phyloP scores from a whole-genome alignment of 352 stramenopile species.

The Phytopythium delawarense region DNA sequence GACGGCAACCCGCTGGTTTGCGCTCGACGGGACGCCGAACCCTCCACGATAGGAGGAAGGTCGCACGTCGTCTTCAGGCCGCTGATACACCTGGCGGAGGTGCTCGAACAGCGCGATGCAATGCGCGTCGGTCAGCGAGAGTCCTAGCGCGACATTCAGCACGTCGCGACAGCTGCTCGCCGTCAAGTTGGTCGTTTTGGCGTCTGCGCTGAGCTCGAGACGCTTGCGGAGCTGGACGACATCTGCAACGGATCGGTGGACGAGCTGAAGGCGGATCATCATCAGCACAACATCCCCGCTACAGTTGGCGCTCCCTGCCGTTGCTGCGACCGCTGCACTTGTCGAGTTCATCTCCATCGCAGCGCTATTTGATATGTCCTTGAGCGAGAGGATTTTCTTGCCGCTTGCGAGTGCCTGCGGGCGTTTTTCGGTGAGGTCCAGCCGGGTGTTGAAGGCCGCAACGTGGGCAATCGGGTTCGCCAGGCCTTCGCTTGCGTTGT shows the following conservation, averaged over 20 bases:
- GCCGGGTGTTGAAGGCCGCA: neutral
- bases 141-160: slow-evolving; percentile 29
- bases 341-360: slow-evolving; percentile 16
- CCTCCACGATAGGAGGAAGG: neutral
- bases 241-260: slow-evolving; percentile 37
- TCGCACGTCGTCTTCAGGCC: slow-evolving; percentile 13
- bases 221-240: slow-evolving; percentile 46
- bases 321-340: neutral
- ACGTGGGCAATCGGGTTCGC: slow-evolving; percentile 6
- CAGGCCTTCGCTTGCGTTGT: neutral
- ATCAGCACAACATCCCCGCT: slow-evolving; percentile 40
- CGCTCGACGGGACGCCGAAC: slow-evolving; percentile 3
- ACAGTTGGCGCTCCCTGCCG: slow-evolving; percentile 1
- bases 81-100: slow-evolving; percentile 19
- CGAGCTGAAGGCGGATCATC: slow-evolving; percentile 38
- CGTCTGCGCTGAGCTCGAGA: slow-evolving; percentile 43
- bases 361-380: slow-evolving; percentile 40
- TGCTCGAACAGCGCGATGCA: slow-evolving; percentile 48
- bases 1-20: slow-evolving; percentile 23
- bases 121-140: slow-evolving; percentile 38
- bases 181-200: slow-evolving; percentile 47
- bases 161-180: slow-evolving; percentile 35
- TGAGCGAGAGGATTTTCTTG: slow-evolving; percentile 54
- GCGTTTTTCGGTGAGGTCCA: slow-evolving; percentile 12
- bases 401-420: slow-evolving; percentile 5